A percentile compares a stretch with the other conserved stretches of the same genome.
These are phyloP conservation scores for Wickerhamomyces sp. DNA, from an alignment of 1,139 yeast genomes.

Conservation along the genomic window DNA sequence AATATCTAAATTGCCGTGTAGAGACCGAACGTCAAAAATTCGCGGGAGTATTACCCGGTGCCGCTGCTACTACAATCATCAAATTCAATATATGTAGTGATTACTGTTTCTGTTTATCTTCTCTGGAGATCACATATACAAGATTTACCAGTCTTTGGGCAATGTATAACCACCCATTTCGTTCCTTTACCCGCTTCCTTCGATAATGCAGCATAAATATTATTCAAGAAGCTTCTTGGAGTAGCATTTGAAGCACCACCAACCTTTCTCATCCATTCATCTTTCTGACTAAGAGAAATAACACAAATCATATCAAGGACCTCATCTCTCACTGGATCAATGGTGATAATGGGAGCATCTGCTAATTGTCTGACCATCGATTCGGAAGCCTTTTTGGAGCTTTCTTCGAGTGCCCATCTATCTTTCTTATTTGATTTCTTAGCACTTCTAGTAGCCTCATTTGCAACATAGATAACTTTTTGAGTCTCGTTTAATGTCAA, in stretches of 20 bases:
- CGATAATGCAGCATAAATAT: constrained; percentile 63
- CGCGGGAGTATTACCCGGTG: background rate
- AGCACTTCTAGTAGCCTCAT: constrained; percentile 66
- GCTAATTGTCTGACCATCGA: constrained; percentile 50
- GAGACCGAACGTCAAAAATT: no score
- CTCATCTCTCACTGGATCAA: constrained; percentile 76
- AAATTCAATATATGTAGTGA: background rate
- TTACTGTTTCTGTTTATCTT: background rate
- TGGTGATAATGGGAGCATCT: constrained; percentile 63
- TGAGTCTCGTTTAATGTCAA: constrained; percentile 35
- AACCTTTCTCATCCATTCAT: constrained; percentile 86
- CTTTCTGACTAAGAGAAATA: constrained; percentile 71
- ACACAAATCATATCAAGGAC: constrained; percentile 75
- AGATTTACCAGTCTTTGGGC: constrained; percentile 69
- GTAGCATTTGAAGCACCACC: constrained; percentile 63
- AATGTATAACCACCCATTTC: constrained; percentile 67
- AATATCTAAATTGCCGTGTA: no score
- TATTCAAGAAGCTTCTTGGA: constrained; percentile 73
- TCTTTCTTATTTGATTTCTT: constrained; percentile 72
- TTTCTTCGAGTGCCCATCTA: constrained; percentile 76
- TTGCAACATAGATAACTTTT: constrained; percentile 54
- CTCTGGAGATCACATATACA: constrained; percentile 65
- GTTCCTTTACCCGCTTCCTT: constrained; percentile 72
- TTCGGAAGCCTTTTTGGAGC: constrained; percentile 58
- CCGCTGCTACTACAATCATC: no score